Percentiles rank a stretch among this genome's conserved stretches.
phyloP scores from a whole-genome alignment of 2,329 filamentous ascomycete species.

The Cytospora piceae region DNA sequence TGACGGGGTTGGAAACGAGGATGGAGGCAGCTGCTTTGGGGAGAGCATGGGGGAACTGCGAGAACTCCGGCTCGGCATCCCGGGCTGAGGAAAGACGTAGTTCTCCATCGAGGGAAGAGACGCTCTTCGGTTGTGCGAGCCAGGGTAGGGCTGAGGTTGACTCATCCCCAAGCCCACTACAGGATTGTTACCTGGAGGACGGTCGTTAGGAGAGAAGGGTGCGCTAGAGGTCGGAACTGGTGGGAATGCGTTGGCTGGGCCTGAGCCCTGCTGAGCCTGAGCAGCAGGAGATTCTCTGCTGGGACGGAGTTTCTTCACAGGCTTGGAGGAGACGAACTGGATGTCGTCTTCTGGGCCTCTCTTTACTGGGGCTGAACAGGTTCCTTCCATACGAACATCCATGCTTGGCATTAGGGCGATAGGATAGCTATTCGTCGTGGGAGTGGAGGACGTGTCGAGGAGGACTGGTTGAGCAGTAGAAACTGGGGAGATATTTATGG shows the following conservation, averaged over 20 bases:
- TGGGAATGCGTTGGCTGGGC: not conserved
- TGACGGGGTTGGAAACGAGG: not conserved
- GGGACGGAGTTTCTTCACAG: constrained; percentile 29
- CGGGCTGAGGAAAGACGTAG: constrained; percentile 29
- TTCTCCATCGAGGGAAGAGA: constrained; percentile 29
- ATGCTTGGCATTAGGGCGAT: constrained; percentile 7
- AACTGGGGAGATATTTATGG: not conserved
- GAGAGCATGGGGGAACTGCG: constrained; percentile 30
- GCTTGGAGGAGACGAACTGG: constrained; percentile 32
- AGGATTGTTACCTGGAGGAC: not conserved
- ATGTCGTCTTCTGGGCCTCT: constrained; percentile 31
- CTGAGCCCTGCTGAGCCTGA: not conserved
- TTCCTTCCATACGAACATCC: constrained; percentile 6
- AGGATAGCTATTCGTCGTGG: not conserved
- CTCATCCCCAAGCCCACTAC: not conserved
- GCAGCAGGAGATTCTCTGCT: constrained; percentile 17
- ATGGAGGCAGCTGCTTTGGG: constrained; percentile 30
- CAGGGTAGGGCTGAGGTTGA: constrained; percentile 3
- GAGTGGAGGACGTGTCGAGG: not conserved
- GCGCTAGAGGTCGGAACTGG: not conserved
- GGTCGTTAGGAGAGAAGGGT: not conserved
- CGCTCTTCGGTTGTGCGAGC: constrained; percentile 7
- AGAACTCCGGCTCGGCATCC: constrained; percentile 10
- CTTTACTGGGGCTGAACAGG: constrained; percentile 20
- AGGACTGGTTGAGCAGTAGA: not conserved